Conservation (phyloP, 2,329 filamentous ascomycete genomes). For the Rutstroemia sp. region DNA sequence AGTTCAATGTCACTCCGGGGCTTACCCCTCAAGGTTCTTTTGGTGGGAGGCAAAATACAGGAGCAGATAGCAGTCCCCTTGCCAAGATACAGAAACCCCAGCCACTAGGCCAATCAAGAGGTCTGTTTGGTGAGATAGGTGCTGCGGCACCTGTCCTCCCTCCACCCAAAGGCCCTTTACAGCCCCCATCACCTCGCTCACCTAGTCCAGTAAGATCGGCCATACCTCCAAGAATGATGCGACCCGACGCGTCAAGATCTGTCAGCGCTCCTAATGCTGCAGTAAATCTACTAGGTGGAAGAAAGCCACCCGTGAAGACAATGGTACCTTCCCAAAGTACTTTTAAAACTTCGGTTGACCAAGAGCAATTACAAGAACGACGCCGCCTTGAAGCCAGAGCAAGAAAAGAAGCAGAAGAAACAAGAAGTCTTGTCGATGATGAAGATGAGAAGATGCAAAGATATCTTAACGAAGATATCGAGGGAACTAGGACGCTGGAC, state of each 20-base stretch:
- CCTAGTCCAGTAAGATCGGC: conserved; percentile 62
- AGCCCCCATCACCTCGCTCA: conserved; percentile 62
- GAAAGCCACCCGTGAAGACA: conserved; percentile 44
- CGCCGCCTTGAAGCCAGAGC: conserved; percentile 35
- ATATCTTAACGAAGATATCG: conserved; percentile 51
- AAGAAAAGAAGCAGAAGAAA: conserved; percentile 49
- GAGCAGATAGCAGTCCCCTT: conserved; percentile 28
- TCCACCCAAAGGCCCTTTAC: conserved; percentile 40
- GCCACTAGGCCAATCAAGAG: conserved; percentile 31
- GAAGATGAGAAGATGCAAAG: conserved; percentile 63
- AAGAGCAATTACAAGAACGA: conserved; percentile 24
- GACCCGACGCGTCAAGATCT: conserved; percentile 46
- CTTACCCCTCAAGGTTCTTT: conserved; percentile 55
- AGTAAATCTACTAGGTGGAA: conserved; percentile 41
- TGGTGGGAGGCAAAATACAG: conserved; percentile 39
- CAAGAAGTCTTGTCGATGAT: conserved; percentile 53
- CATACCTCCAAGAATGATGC: conserved; percentile 41
- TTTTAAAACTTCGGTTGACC: conserved; percentile 19
- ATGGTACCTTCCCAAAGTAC: conserved; percentile 36
- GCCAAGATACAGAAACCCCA: conserved; percentile 41
- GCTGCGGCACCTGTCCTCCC: conserved; percentile 48
- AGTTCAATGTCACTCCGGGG: conserved; percentile 40
- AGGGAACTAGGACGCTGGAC: conserved; percentile 55
- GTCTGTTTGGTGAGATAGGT: conserved; percentile 48
- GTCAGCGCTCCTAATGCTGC: conserved; percentile 54